Evolutionary conservation across 768 basidiomycete species (phyloP).

Genomic region (Saitozyma podzolica): DNA sequence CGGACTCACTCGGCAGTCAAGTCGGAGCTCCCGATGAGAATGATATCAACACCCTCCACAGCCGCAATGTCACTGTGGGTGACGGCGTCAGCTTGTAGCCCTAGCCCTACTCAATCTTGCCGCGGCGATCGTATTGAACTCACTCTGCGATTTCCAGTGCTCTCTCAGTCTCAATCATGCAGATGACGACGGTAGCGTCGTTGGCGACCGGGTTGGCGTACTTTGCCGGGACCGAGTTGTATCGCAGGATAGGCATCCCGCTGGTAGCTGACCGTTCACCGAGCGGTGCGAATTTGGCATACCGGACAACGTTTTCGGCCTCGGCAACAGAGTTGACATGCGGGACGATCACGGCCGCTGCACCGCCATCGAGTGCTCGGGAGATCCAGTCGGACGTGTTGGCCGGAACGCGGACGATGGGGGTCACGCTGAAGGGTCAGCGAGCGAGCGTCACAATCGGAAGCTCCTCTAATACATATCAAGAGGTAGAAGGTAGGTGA

Average conservation of each 20-base stretch:
- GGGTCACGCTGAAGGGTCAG: conserved; percentile 24
- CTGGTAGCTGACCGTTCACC: conserved; percentile 33
- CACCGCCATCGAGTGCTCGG: conserved; percentile 38
- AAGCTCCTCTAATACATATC: background rate
- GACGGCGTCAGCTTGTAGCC: background rate
- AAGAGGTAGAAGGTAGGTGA: background rate
- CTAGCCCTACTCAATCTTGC: background rate
- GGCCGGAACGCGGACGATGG: conserved; percentile 41
- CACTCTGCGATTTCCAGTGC: conserved; percentile 33
- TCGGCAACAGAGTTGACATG: conserved; percentile 35
- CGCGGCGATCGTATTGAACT: background rate
- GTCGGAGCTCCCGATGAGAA: conserved; percentile 33
- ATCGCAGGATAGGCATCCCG: conserved; percentile 32
- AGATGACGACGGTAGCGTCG: conserved; percentile 31
- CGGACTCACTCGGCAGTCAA: conserved; percentile 32
- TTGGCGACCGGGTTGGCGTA: conserved; percentile 28
- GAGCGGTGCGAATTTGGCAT: conserved; percentile 34
- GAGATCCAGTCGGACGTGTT: conserved; percentile 44
- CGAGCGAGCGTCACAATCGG: background rate
- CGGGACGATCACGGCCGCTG: conserved; percentile 42
- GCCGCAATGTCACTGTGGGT: conserved; percentile 32
- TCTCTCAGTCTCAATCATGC: conserved; percentile 36
- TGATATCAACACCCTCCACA: conserved; percentile 34
- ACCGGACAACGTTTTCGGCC: conserved; percentile 30
- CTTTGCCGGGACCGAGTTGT: conserved; percentile 23